A percentile compares a stretch with the other conserved stretches of the same genome.
Evolutionary conservation across 1,284 basidiomycete genomes (phyloP).

Genomic region (Trichosporon faecale): DNA sequence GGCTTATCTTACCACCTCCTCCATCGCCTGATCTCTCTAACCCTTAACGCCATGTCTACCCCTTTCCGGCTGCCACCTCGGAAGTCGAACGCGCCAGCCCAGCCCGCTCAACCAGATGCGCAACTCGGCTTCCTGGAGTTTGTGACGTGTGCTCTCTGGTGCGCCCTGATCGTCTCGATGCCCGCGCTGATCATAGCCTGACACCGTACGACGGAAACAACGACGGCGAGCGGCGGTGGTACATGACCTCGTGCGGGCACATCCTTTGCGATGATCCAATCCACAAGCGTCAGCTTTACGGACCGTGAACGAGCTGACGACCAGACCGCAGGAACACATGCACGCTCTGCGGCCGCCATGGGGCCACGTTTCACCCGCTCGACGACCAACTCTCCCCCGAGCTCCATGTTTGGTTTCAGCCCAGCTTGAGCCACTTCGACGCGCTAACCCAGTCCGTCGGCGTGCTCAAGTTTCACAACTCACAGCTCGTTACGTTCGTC

Average conservation of each 20-base stretch:
- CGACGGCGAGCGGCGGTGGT: constrained; percentile 29
- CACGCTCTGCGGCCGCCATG: constrained; percentile 20
- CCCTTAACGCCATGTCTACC: not conserved
- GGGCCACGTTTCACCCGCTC: constrained; percentile 18
- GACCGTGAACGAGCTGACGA: not conserved
- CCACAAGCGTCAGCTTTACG: constrained; percentile 31
- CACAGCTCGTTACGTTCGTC: constrained; percentile 12
- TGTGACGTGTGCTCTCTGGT: constrained; percentile 38
- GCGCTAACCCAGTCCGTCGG: constrained; percentile 1
- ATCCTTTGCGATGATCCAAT: constrained; percentile 34
- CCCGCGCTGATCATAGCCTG: not conserved
- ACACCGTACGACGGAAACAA: not conserved
- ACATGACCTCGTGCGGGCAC: constrained; percentile 46
- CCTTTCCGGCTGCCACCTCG: not conserved
- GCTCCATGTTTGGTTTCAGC: not conserved
- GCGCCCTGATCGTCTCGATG: constrained; percentile 8
- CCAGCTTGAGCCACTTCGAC: not conserved
- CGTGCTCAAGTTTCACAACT: constrained; percentile 19
- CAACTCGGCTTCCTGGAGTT: constrained; percentile 34
- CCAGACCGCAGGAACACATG: constrained; percentile 27
- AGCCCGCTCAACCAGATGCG: not conserved
- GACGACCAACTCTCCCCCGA: constrained; percentile 12
- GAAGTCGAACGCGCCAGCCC: not conserved
- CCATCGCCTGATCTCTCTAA: not conserved
- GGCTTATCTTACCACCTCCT: not conserved